phyloP scores from a whole-genome alignment of 306 rosid genomes.

The Sophora flavescens region DNA sequence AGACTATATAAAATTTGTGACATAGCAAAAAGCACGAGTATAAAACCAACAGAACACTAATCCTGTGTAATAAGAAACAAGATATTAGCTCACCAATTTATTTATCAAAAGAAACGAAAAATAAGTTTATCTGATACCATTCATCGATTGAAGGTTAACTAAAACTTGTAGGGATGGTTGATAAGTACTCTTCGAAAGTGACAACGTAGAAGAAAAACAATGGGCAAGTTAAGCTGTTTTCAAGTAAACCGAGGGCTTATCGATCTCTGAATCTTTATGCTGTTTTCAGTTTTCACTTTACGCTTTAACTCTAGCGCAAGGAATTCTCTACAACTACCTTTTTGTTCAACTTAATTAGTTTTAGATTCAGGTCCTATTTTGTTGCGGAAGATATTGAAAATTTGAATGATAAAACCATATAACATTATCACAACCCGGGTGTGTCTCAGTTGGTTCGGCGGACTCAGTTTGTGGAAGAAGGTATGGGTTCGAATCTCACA shows the following conservation, averaged over 20 bases:
- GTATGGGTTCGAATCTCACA: too few relatives aligned
- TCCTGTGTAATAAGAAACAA: background rate
- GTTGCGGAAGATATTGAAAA: background rate
- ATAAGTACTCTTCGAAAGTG: background rate
- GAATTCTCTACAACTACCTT: background rate
- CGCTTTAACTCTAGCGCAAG: background rate
- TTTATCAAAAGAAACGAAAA: background rate
- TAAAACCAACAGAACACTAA: background rate
- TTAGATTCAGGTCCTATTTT: background rate
- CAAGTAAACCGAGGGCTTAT: slow-evolving; percentile 34
- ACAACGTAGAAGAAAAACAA: slow-evolving; percentile 39
- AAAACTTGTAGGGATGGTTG: slow-evolving; percentile 21
- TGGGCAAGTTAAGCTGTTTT: slow-evolving; percentile 45
- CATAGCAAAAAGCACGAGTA: too few relatives aligned
- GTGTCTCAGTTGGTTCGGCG: too few relatives aligned
- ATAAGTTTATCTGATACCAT: background rate
- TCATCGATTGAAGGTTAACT: slow-evolving; percentile 6
- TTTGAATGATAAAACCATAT: background rate
- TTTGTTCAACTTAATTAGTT: background rate
- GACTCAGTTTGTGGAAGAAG: too few relatives aligned
- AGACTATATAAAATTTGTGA: background rate
- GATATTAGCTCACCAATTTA: slow-evolving; percentile 1
- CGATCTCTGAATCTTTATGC: background rate
- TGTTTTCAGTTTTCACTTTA: background rate
- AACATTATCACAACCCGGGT: background rate